Evolutionary conservation across 208 protist genomes (phyloP).

Genomic region (Leishmania guyanensis): DNA sequence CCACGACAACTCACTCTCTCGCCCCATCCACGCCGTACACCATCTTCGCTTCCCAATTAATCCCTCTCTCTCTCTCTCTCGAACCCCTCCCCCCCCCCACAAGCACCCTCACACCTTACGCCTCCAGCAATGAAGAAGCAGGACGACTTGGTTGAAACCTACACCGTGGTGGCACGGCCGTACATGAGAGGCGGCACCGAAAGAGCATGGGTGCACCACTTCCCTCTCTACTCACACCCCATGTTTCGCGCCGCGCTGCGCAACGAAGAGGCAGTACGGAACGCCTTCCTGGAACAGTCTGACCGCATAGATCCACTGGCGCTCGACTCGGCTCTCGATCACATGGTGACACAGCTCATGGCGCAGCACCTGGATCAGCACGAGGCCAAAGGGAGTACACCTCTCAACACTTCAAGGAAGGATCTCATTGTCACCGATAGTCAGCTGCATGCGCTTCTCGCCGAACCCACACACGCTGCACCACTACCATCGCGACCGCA

Average conservation of each 20-base stretch:
- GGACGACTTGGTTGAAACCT: not conserved
- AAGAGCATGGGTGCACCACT: slow-evolving; percentile 46
- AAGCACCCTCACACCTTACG: not conserved
- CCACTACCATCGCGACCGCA: not conserved
- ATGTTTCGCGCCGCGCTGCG: slow-evolving; percentile 41
- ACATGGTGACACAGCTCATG: slow-evolving; percentile 52
- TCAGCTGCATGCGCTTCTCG: slow-evolving; percentile 22
- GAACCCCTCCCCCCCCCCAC: not conserved
- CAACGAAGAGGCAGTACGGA: slow-evolving; percentile 13
- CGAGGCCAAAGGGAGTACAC: not conserved
- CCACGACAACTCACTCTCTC: not conserved
- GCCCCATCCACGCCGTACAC: not conserved
- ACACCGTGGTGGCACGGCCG: not conserved
- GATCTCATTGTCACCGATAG: slow-evolving; percentile 11
- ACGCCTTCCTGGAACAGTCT: slow-evolving; percentile 9
- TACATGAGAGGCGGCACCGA: slow-evolving; percentile 29
- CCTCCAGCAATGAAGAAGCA: slow-evolving; percentile 3
- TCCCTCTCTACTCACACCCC: slow-evolving; percentile 76
- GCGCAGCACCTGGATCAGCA: slow-evolving; percentile 18
- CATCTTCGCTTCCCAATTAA: not conserved
- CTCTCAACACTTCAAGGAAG: not conserved
- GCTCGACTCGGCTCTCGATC: slow-evolving; percentile 42
- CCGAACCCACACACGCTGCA: not conserved
- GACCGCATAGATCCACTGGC: slow-evolving; percentile 8
- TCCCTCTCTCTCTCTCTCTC: not conserved